Evolutionary conservation across 176 grass and related monocot genomes (phyloP).

Genomic region (Sorghum bicolor): Sorghum_bicolor_NCBIv3 NC_012879.2:58080501-58081000

Average conservation of each 20-base stretch:
- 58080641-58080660: slow-evolving; percentile 31
- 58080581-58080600: slow-evolving; percentile 93
- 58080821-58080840: slow-evolving; percentile 18
- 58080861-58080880: slow-evolving; percentile 1
- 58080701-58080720: background rate
- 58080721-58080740: background rate
- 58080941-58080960: slow-evolving; percentile 15
- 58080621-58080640: slow-evolving; percentile 94
- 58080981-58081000: background rate
- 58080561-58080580: slow-evolving; percentile 93
- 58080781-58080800: background rate
- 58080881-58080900: background rate
- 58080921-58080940: background rate
- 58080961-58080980: background rate
- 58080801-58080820: slow-evolving; percentile 23
- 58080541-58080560: slow-evolving; percentile 94
- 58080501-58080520: slow-evolving; percentile 88
- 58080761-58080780: background rate
- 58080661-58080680: background rate
- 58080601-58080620: slow-evolving; percentile 87
- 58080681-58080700: background rate
- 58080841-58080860: background rate
- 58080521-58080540: slow-evolving; percentile 71
- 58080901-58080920: background rate
- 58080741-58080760: background rate